Percentiles rank a stretch among this genome's conserved stretches.
Evolutionary conservation across 2,329 filamentous ascomycete species (phyloP).

Genomic region (Pezicula carpinea): DNA sequence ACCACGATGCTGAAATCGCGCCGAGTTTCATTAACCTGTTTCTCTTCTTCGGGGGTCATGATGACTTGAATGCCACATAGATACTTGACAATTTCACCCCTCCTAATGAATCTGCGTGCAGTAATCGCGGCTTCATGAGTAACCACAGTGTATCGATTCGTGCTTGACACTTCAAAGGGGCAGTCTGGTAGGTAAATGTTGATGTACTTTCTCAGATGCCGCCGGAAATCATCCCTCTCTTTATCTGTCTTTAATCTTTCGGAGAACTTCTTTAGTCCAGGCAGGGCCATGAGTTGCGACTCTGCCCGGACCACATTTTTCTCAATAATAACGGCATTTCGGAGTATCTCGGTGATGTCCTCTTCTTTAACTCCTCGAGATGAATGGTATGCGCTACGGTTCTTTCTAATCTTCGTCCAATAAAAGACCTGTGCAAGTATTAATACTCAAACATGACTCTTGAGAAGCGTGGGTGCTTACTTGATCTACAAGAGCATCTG

Average conservation of each 20-base stretch:
- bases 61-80: constrained; percentile 86
- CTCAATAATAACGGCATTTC: constrained; percentile 64
- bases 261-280: constrained; percentile 69
- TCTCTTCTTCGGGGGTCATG: constrained; percentile 88
- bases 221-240: constrained; percentile 81
- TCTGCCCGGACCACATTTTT: constrained; percentile 71
- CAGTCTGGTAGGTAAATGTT: constrained; percentile 91
- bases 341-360: constrained; percentile 56
- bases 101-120: constrained; percentile 72
- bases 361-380: constrained; percentile 70
- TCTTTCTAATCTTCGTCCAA: constrained; percentile 95
- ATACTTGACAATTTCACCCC: constrained; percentile 85
- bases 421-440: constrained; percentile 68
- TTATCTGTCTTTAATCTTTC: constrained; percentile 64
- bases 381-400: constrained; percentile 78
- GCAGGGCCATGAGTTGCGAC: constrained; percentile 63
- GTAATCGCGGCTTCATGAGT: constrained; percentile 85
- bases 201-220: constrained; percentile 84
- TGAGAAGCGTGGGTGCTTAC: constrained; percentile 50
- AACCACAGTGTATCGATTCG: constrained; percentile 90
- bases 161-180: constrained; percentile 88
- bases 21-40: constrained; percentile 71
- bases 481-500: constrained; percentile 91
- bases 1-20: constrained; percentile 98
- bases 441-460: constrained; percentile 8